Evolutionary conservation across 148 eudicot genomes (phyloP), one percentile per base, ranked within the genome.

Genomic region (Rhododendron kiyosumense): DNA sequence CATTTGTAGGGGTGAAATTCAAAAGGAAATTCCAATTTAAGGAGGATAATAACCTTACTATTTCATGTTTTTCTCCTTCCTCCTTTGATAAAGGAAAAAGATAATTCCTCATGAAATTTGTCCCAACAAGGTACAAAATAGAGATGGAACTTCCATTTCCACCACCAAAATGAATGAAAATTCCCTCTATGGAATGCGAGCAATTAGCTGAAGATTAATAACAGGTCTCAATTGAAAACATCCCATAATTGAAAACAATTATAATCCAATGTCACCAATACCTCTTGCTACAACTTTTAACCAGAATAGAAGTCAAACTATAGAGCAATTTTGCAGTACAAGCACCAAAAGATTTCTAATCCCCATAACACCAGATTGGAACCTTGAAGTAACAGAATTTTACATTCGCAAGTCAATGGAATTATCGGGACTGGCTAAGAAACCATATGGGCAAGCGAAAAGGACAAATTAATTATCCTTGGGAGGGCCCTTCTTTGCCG

Each of bases 401-500:
- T 26, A 67, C 14, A 34, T 67, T 26, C 15, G 1, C 43, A 18
- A 78, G 81, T 41, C 26, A 7, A 78, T 22, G 81, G 48, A 43
- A 78, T 22, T 14, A 30, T 13, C 20, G 10, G 78, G 78, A 67
- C 18, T 1, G 43, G 43, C 43, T 74, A 74, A 26, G 6, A 30
- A 32, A 13, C 9, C 78, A 15, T 5, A 74, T 10, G 32, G 45
- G 78, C 78, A 74, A 74, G 26, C 9, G 43, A 17, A 74, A 34
- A 74, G 36, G 45, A 34, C 14, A 63, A 82, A 77, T 84, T 85
- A 95, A 77, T 93, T 90, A 43, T 93, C 95, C 88, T 83, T 94
- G 30, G 94, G 49, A 90, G 98, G 95, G 79, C 85, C 94, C 88
- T 94, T 95, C 93, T 95, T 94, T 82, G 98, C 88, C 12, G 88